phyloP scores from a whole-genome alignment of 2,329 filamentous ascomycete genomes.

The Lomentospora prolificans region DNA sequence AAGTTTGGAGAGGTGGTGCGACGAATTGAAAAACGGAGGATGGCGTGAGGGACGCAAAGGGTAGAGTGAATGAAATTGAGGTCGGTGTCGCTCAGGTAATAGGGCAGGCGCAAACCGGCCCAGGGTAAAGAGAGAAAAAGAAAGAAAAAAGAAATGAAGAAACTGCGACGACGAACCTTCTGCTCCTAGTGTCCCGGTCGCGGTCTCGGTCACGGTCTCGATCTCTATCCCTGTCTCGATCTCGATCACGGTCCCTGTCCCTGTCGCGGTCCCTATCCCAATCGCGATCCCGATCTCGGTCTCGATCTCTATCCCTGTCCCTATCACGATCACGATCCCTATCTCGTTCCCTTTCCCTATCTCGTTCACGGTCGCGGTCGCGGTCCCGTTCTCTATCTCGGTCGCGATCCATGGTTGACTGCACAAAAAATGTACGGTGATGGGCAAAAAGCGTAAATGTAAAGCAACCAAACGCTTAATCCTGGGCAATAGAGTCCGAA shows the following conservation, averaged over 20 bases:
- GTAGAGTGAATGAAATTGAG: neutral
- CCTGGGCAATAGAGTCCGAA: no score
- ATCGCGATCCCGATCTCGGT: constrained; percentile 5
- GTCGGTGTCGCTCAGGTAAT: neutral
- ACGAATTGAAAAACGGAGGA: no score
- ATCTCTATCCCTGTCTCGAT: constrained; percentile 1
- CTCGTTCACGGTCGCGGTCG: constrained; percentile 11
- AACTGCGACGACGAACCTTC: constrained; percentile 3
- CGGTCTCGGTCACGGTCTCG: constrained; percentile 6
- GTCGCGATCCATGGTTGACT: constrained; percentile 5
- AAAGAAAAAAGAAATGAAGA: neutral
- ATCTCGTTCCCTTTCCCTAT: constrained; percentile 17
- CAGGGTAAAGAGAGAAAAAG: no score
- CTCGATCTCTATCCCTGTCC: constrained; percentile 4
- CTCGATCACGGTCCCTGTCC: constrained; percentile 6
- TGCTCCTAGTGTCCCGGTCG: constrained; percentile 6
- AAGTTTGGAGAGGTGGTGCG: neutral
- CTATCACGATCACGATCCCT: constrained; percentile 13
- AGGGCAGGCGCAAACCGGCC: neutral
- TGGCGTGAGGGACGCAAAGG: no score
- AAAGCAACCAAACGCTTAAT: no score
- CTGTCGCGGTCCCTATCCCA: constrained; percentile 5
- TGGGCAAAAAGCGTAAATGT: no score
- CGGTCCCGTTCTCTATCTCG: constrained; percentile 16
- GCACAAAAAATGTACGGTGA: neutral